A percentile compares a stretch with the other conserved stretches of the same genome.
Conservation (phyloP, 495 filamentous ascomycete genomes). For the Niebla homalea region DNA sequence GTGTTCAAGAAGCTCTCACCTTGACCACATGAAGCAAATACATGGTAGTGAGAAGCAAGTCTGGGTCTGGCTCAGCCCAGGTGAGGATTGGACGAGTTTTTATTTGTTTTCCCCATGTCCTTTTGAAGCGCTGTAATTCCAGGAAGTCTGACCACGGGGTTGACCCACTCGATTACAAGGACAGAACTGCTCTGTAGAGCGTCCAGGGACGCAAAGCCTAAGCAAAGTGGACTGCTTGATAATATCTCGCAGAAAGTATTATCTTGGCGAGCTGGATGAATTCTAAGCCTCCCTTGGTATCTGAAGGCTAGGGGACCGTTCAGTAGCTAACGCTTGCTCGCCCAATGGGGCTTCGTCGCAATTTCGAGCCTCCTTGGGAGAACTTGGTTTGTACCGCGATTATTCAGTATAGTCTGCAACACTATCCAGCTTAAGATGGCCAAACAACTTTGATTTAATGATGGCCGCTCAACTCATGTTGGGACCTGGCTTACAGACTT, state of each 20-base stretch:
- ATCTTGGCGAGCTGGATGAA: neutral
- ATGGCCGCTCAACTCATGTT: neutral
- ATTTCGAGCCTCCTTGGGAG: neutral
- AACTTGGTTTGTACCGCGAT: neutral
- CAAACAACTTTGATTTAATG: neutral
- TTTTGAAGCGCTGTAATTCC: neutral
- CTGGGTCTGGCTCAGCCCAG: conserved; percentile 16
- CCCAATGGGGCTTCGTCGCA: neutral
- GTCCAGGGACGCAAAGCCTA: neutral
- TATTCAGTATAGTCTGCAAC: neutral
- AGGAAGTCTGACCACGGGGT: neutral
- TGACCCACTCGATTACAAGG: neutral
- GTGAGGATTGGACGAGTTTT: neutral
- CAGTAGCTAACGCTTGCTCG: neutral
- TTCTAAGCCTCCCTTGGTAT: neutral
- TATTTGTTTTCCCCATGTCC: too few relatives aligned
- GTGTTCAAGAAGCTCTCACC: conserved; percentile 1
- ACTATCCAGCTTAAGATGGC: neutral
- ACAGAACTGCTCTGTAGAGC: neutral
- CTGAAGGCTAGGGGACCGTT: neutral
- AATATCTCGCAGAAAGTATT: neutral
- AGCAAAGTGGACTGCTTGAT: neutral
- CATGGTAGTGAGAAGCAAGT: conserved; percentile 12
- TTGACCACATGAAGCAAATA: conserved; percentile 16
- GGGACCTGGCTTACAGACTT: neutral